phyloP scores from a whole-genome alignment of 2,329 filamentous ascomycete species.

The Dichotomopilus funicola region DNA sequence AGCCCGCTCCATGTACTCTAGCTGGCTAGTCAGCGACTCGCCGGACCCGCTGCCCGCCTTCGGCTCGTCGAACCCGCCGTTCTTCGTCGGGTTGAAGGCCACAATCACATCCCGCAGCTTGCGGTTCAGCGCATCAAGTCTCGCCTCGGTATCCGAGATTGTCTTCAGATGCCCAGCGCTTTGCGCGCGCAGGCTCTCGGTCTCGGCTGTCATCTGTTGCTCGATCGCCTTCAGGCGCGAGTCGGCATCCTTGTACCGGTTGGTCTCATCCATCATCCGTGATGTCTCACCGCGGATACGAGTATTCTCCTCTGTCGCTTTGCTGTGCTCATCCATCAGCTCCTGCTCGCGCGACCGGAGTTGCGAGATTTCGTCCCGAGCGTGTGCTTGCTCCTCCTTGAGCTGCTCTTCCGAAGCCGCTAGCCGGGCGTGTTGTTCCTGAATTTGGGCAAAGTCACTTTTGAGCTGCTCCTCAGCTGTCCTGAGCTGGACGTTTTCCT shows the following conservation, averaged over 20 bases:
- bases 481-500: conserved; percentile 28
- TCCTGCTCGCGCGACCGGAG: conserved; percentile 9
- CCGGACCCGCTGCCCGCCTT: conserved; percentile 35
- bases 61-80: conserved; percentile 39
- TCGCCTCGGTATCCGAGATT: conserved; percentile 56
- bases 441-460: conserved; percentile 9
- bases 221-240: conserved; percentile 28
- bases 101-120: conserved; percentile 62
- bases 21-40: conserved; percentile 47
- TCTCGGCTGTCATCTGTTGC: conserved; percentile 31
- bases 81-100: conserved; percentile 51
- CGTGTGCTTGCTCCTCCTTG: not conserved
- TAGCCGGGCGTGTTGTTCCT: conserved; percentile 6
- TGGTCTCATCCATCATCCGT: conserved; percentile 7
- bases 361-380: conserved; percentile 5
- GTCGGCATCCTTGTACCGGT: conserved; percentile 12
- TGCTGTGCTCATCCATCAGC: conserved; percentile 9
- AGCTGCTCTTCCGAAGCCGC: conserved; percentile 9
- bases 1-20: conserved; percentile 65
- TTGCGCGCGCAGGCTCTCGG: conserved; percentile 32
- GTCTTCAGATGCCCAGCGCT: conserved; percentile 39
- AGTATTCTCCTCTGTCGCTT: conserved; percentile 6
- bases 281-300: conserved; percentile 9
- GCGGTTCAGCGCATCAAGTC: conserved; percentile 61
- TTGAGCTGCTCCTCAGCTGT: conserved; percentile 30